Conservation (phyloP, 345 rosid species). For the Syzygium oleosum region DNA sequence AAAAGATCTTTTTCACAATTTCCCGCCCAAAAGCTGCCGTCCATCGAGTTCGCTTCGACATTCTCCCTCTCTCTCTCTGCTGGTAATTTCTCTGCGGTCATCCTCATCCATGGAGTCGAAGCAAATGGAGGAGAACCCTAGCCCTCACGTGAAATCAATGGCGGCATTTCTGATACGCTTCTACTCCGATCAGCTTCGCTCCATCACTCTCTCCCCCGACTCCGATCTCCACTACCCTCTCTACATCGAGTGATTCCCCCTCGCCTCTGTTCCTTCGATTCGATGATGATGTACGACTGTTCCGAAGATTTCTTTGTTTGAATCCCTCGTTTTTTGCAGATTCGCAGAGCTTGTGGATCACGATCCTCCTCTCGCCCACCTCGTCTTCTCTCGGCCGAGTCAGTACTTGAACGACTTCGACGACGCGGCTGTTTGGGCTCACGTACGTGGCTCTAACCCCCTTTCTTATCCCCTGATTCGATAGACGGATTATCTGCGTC, state of each 20-base stretch:
- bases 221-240: slow-evolving; percentile 81
- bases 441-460: slow-evolving; percentile 22
- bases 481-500: not conserved
- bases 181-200: slow-evolving; percentile 55
- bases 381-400: slow-evolving; percentile 47
- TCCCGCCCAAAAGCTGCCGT: not conserved
- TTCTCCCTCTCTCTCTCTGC: not conserved
- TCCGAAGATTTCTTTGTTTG: not conserved
- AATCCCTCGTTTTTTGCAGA: slow-evolving; percentile 13
- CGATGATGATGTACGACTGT: not conserved
- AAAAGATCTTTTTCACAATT: not conserved
- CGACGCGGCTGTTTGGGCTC: slow-evolving; percentile 75
- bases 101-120: not conserved
- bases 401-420: slow-evolving; percentile 50
- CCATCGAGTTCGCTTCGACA: not conserved
- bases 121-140: slow-evolving; percentile 9
- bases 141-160: slow-evolving; percentile 24
- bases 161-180: slow-evolving; percentile 50
- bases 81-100: not conserved
- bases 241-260: slow-evolving; percentile 38
- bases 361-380: slow-evolving; percentile 52
- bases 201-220: slow-evolving; percentile 57
- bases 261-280: not conserved
- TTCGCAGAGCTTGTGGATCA: slow-evolving; percentile 72
- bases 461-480: not conserved